These are phyloP conservation scores for Diaporthe vaccinii DNA, from an alignment of 2,329 filamentous ascomycete genomes.

Conservation along the genomic window DNA sequence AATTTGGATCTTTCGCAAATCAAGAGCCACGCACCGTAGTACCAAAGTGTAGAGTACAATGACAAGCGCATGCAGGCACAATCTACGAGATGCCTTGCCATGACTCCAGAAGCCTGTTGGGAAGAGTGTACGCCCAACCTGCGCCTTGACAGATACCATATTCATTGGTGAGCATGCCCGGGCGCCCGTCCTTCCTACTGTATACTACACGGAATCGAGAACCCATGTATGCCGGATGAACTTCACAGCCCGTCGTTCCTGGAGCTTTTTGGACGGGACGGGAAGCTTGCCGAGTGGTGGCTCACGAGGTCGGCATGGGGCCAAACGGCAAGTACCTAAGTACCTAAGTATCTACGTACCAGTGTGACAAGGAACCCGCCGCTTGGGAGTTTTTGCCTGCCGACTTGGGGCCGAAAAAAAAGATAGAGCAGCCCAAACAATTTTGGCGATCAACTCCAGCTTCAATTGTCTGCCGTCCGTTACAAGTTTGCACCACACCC, in stretches of 20 bases:
- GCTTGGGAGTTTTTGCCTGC: slow-evolving; percentile 4
- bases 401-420: slow-evolving; percentile 16
- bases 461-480: not conserved
- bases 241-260: not conserved
- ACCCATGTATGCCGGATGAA: not conserved
- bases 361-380: not conserved
- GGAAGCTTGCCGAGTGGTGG: slow-evolving; percentile 24
- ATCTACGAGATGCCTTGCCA: not conserved
- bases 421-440: slow-evolving; percentile 15
- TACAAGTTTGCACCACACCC: not conserved
- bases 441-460: slow-evolving; percentile 21
- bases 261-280: not conserved
- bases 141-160: not conserved
- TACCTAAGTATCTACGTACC: not conserved
- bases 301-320: not conserved
- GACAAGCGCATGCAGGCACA: slow-evolving; percentile 4
- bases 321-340: not conserved
- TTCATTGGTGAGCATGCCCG: not conserved
- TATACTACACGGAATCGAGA: not conserved
- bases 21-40: not conserved
- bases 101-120: slow-evolving; percentile 10
- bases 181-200: too few relatives aligned
- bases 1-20: slow-evolving; percentile 16
- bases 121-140: too few relatives aligned
- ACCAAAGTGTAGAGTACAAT: not conserved